These are phyloP conservation scores for Lipomyces mesembrius DNA, from an alignment of 805 yeast species.

Conservation along the genomic window DNA sequence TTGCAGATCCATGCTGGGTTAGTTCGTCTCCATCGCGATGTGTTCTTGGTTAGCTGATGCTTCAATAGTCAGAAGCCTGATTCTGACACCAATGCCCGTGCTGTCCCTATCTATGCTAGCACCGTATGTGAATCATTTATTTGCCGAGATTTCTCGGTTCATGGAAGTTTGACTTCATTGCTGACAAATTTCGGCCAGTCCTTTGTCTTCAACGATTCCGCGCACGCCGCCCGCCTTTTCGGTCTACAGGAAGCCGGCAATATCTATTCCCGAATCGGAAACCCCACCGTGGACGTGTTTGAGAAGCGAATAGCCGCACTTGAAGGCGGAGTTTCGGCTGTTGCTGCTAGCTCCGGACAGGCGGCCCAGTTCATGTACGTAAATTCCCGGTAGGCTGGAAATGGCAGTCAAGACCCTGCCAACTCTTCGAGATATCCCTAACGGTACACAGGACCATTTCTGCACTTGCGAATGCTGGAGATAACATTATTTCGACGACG, in stretches of 20 bases:
- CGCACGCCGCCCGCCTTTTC: conserved; percentile 90
- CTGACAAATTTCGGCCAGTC: conserved; percentile 49
- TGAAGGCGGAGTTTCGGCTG: conserved; percentile 89
- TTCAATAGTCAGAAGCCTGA: conserved; percentile 60
- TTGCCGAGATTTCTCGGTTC: not conserved
- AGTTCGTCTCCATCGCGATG: not conserved
- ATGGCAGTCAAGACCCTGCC: not conserved
- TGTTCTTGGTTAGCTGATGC: not conserved
- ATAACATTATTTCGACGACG: conserved; percentile 85
- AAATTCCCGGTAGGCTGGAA: not conserved
- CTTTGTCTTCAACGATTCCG: conserved; percentile 81
- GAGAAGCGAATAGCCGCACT: conserved; percentile 91
- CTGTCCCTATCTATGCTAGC: conserved; percentile 92
- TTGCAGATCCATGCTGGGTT: conserved; percentile 91
- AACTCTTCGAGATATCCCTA: not conserved
- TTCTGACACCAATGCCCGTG: conserved; percentile 71
- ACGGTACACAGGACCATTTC: conserved; percentile 26
- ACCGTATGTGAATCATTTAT: conserved; percentile 45
- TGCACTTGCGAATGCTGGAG: conserved; percentile 60
- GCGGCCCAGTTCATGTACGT: conserved; percentile 74
- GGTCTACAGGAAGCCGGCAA: conserved; percentile 82
- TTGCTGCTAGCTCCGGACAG: conserved; percentile 93
- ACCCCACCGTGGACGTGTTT: conserved; percentile 90
- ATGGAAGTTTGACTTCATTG: not conserved
- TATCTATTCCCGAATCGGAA: conserved; percentile 87